Conservation (phyloP, 352 stramenopile species). For the Phytopythium chamaehyphon region DNA sequence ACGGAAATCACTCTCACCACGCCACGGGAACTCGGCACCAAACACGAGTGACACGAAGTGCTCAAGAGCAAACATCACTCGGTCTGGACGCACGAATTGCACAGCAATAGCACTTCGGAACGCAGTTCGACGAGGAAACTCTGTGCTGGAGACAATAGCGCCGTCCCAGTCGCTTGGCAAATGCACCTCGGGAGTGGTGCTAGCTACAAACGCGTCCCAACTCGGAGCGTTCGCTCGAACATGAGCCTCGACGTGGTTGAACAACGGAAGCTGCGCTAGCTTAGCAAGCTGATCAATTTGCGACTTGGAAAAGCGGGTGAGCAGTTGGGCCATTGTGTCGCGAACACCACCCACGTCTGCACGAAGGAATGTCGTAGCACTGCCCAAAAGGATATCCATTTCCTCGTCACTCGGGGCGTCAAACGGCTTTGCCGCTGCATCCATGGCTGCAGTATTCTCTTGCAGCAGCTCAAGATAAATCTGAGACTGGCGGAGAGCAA, state of each 20-base stretch:
- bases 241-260: constrained; percentile 75
- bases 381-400: constrained; percentile 65
- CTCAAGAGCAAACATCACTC: constrained; percentile 80
- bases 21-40: constrained; percentile 92
- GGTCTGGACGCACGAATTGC: constrained; percentile 86
- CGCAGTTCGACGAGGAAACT: constrained; percentile 48
- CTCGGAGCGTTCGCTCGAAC: constrained; percentile 48
- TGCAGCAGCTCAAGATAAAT: constrained; percentile 84
- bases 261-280: constrained; percentile 65
- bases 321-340: constrained; percentile 41
- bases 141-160: constrained; percentile 21
- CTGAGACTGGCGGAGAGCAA: constrained; percentile 94
- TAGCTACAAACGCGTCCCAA: constrained; percentile 83
- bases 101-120: constrained; percentile 85
- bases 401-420: constrained; percentile 72
- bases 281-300: constrained; percentile 88
- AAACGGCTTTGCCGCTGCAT: constrained; percentile 27
- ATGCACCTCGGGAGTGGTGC: constrained; percentile 64
- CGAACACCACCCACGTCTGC: constrained; percentile 30
- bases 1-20: constrained; percentile 91
- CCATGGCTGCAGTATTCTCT: constrained; percentile 38
- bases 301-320: constrained; percentile 51
- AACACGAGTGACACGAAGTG: constrained; percentile 83
- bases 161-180: constrained; percentile 68
- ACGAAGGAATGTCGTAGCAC: constrained; percentile 42